Evolutionary conservation across 768 basidiomycete genomes (phyloP), one percentile per base, ranked within the genome.

Genomic region (Sistotremastrum niveocremeum): DNA sequence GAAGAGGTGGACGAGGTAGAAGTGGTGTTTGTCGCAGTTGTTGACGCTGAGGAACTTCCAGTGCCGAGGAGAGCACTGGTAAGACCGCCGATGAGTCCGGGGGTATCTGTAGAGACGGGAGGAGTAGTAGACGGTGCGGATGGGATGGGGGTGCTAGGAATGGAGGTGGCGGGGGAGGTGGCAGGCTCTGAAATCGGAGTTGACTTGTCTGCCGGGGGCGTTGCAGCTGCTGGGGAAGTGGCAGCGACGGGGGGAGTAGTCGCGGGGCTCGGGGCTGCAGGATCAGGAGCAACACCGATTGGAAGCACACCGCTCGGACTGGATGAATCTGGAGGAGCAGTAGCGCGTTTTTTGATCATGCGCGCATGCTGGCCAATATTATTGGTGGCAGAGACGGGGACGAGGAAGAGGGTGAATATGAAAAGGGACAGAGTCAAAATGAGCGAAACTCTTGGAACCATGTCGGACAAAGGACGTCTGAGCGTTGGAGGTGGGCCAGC

Each of bases 271-370:
- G 49, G 37, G 28, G 53, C 20, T 58, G 54, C 12, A 4, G 37
- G 30, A 7, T 37, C 46, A 35, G 58, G 54, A 37, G 63, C 67
- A 50, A 65, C 68, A 48, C 60, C 61, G 49, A 65, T 57, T 42
- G 59, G 51, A 28, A 47, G 20, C 42, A n/a, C 53, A 7, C 29
- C 29, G 40, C 20, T 35, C 33, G 34, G 35, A 31, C 47, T 36
- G 39, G 50, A 6, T 28, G 32, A 7, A 35, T 30, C 45, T 48
- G 48, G 49, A 10, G 56, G 46, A 58, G 48, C 38, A 1, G 72
- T 66, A 4, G 65, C 57, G 35, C 84, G 80, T 59, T 81, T 84
- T 65, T 70, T 82, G 53, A 86, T 58, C 59, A 87, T 62, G 55
- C 84, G 80, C 33, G 43, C 50, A 32, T 61, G 63, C 50, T 65